These are phyloP conservation scores for Alternaria angustiovoidea DNA, from an alignment of 2,329 filamentous ascomycete species.

Conservation along the genomic window DNA sequence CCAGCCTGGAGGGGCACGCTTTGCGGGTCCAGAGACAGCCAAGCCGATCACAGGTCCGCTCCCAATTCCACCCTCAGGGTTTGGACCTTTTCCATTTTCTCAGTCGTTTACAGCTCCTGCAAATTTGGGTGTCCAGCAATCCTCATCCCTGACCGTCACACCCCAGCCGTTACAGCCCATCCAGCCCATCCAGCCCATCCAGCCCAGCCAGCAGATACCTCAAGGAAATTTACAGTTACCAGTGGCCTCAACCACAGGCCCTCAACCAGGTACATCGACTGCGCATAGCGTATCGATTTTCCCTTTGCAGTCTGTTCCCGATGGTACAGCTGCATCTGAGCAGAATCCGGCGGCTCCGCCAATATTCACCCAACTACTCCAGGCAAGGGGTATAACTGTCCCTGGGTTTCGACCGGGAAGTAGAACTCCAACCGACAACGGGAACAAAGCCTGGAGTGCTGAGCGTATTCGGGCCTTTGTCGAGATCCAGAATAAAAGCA, in stretches of 20 bases:
- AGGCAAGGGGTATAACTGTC: background rate
- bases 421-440: background rate
- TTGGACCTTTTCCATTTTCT: too few relatives aligned
- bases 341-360: background rate
- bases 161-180: background rate
- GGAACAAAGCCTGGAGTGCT: constrained; percentile 5
- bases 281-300: background rate
- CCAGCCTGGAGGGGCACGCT: background rate
- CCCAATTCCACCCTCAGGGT: background rate
- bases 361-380: constrained; percentile 1
- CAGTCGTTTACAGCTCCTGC: background rate
- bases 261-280: background rate
- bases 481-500: constrained; percentile 3
- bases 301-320: background rate
- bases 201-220: background rate
- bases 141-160: too few relatives aligned
- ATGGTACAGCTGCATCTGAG: background rate
- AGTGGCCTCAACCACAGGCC: background rate
- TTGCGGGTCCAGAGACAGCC: background rate
- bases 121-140: background rate
- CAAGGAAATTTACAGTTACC: background rate
- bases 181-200: background rate
- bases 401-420: background rate
- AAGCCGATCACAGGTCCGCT: background rate
- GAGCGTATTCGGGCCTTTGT: constrained; percentile 10